phyloP scores from a whole-genome alignment of 2,329 filamentous ascomycete genomes.

The Fusarium sp. region DNA sequence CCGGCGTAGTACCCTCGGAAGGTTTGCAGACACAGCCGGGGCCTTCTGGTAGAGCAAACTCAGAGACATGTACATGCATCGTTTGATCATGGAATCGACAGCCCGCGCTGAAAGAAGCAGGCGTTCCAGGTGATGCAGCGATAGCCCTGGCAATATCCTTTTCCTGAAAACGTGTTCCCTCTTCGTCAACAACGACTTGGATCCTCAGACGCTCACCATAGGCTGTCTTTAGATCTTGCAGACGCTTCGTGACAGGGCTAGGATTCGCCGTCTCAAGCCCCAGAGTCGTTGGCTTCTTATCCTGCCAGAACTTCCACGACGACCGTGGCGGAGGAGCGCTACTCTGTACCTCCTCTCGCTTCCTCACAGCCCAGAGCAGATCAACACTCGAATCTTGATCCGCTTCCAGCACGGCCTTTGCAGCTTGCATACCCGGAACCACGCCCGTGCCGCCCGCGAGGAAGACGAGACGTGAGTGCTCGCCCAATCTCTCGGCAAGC shows the following conservation, averaged over 20 bases:
- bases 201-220: constrained; percentile 68
- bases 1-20: constrained; percentile 42
- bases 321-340: constrained; percentile 22
- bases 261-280: constrained; percentile 37
- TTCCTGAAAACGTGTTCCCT: constrained; percentile 71
- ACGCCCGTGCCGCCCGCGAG: constrained; percentile 93
- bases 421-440: constrained; percentile 86
- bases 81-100: constrained; percentile 47
- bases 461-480: constrained; percentile 70
- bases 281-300: constrained; percentile 34
- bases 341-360: constrained; percentile 63
- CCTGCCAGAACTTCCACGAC: constrained; percentile 42
- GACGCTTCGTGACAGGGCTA: constrained; percentile 66
- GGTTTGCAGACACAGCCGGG: constrained; percentile 42
- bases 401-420: constrained; percentile 65
- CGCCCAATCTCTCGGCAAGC: constrained; percentile 49
- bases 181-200: constrained; percentile 84
- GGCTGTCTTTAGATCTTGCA: constrained; percentile 68
- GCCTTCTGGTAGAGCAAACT: constrained; percentile 45
- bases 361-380: constrained; percentile 82
- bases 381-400: constrained; percentile 57
- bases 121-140: not conserved
- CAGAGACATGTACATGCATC: constrained; percentile 44
- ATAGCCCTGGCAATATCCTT: constrained; percentile 56
- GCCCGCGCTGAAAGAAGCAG: constrained; percentile 20